Evolutionary conservation across 2,329 filamentous ascomycete genomes (phyloP).

Genomic region (Colletotrichum sp.): DNA sequence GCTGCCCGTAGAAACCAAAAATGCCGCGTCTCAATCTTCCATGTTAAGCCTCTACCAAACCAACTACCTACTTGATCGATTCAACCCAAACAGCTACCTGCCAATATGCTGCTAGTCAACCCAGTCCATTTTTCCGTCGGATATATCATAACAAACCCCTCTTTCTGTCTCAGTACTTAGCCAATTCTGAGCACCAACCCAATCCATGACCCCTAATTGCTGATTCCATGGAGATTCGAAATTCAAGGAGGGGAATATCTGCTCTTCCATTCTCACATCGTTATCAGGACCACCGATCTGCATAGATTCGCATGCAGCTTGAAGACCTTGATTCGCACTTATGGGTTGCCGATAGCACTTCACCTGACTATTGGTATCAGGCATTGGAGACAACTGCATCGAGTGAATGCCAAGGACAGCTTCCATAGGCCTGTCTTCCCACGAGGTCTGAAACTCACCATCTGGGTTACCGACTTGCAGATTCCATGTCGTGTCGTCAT

Average conservation of each 20-base stretch:
- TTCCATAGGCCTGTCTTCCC: fast-evolving
- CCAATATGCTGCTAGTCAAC: too few relatives aligned
- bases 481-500: background rate
- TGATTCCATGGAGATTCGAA: background rate
- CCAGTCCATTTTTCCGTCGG: background rate
- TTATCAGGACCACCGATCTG: fast-evolving
- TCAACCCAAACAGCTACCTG: too few relatives aligned
- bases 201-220: background rate
- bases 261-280: fast-evolving
- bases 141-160: background rate
- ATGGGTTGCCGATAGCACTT: too few relatives aligned
- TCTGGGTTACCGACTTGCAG: fast-evolving
- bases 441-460: fast-evolving
- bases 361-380: too few relatives aligned
- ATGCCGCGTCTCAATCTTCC: too few relatives aligned
- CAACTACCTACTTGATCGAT: too few relatives aligned
- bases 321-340: fast-evolving
- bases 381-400: too few relatives aligned
- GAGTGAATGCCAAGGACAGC: too few relatives aligned
- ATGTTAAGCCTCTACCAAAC: too few relatives aligned
- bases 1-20: too few relatives aligned
- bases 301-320: fast-evolving
- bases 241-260: fast-evolving
- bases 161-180: background rate
- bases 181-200: fast-evolving